phyloP scores from a whole-genome alignment of 805 yeast genomes.

The Yarrowia deformans region DNA sequence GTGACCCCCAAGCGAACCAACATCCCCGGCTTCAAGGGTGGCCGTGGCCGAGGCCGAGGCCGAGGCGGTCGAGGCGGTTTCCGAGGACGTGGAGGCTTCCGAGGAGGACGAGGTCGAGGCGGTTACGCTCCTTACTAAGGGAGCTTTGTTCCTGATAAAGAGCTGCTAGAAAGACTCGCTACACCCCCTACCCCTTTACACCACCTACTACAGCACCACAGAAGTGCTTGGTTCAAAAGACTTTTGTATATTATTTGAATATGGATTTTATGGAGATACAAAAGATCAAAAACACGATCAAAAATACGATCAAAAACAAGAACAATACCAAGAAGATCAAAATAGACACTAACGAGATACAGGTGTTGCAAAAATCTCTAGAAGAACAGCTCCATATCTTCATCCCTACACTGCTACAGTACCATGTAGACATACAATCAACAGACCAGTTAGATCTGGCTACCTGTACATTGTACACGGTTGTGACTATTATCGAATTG shows the following conservation, averaged over 20 bases:
- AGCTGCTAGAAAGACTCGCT: too few relatives aligned
- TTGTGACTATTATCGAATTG: neutral
- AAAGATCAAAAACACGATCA: neutral
- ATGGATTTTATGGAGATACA: conserved; percentile 20
- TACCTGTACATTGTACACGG: too few relatives aligned
- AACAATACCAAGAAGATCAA: neutral
- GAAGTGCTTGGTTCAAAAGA: conserved; percentile 13
- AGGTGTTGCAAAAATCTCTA: too few relatives aligned
- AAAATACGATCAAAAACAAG: neutral
- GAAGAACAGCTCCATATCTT: too few relatives aligned
- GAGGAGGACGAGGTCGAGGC: conserved; percentile 55
- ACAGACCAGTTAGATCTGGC: neutral
- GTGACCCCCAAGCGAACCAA: conserved; percentile 83
- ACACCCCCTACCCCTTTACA: neutral
- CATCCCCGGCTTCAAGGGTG: conserved; percentile 72
- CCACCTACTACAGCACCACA: neutral
- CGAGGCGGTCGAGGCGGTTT: conserved; percentile 50
- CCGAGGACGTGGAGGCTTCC: conserved; percentile 54
- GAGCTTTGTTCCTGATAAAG: too few relatives aligned
- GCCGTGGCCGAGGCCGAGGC: conserved; percentile 59
- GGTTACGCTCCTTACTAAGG: conserved; percentile 55
- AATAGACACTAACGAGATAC: too few relatives aligned
- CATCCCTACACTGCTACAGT: too few relatives aligned
- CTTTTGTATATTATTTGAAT: conserved; percentile 27
- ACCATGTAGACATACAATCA: too few relatives aligned